Evolutionary conservation across 179 eudicot genomes (phyloP), one percentile per base, ranked within the genome.

Genomic region (Heliamphora pulchella): DNA sequence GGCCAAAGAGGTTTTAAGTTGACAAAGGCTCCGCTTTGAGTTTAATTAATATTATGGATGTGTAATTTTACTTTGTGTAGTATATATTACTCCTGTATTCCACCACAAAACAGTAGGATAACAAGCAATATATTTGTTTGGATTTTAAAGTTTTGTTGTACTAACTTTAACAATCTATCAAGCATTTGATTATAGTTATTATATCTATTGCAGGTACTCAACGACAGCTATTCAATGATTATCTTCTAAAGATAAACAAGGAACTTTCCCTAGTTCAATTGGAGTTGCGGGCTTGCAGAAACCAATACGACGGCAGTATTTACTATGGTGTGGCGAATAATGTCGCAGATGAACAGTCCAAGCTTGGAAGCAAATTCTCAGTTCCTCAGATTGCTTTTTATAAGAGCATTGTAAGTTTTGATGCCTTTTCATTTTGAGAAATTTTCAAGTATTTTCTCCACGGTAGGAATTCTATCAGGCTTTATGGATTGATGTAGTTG

Each of bases 381-480:
- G 90, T 87, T 70, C 93, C 98, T 76, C 98, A 96, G 85, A 94
- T 96, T 84, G 91, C 98, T 81, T 96, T 91, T 70, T 96, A 91
- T 68, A 94, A 92, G 82, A 94, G 90, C 80, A 87, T 96, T 85
- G 99, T 96, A 90, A 91, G 99, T 83, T 66, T 76, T 75, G 58
- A n/a, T 53, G 31, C 75, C 1, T 59, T 61, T 66, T 77, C 48
- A 8, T 67, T 14, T 80, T 8, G 20, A 9, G 22, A 50, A 10
- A 43, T 15, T 55, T 4, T 14, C 54, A 76, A 62, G 8, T 10
- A 13, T 59, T 54, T 47, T 50, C 47, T 68, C 13, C 47, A 61
- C 31, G 31, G 31, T 31, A 31, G 31, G 31, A 31, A 31, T 31
- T 31, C 31, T 31, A 31, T 31, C 31, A 31, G 31, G 31, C 31